These are phyloP conservation scores for Malus asiatica DNA, from an alignment of 306 rosid species.

Conservation along the genomic window DNA sequence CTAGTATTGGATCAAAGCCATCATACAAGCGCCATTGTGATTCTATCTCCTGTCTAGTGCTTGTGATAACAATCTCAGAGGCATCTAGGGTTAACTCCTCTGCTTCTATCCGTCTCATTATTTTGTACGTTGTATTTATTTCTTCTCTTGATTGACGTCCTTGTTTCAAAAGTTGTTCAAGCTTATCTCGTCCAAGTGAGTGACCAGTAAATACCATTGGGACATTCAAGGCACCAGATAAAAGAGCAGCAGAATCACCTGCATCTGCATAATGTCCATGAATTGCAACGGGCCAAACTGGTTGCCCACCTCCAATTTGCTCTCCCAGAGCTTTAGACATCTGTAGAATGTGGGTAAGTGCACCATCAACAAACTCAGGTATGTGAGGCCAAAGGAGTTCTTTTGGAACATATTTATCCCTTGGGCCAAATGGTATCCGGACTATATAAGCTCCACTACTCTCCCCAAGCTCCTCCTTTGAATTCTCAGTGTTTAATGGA, in stretches of 20 bases:
- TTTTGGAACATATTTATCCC: constrained; percentile 41
- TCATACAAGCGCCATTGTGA: constrained; percentile 61
- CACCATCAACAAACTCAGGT: constrained; percentile 51
- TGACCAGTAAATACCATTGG: constrained; percentile 60
- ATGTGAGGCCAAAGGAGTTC: constrained; percentile 49
- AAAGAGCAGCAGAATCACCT: constrained; percentile 56
- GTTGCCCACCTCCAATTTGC: constrained; percentile 44
- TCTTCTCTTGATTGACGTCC: constrained; percentile 56
- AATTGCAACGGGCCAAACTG: constrained; percentile 55
- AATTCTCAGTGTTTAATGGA: constrained; percentile 20
- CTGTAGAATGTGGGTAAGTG: constrained; percentile 44
- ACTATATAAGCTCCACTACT: constrained; percentile 47
- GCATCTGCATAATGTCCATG: constrained; percentile 69
- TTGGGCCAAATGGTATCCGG: constrained; percentile 56
- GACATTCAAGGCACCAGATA: constrained; percentile 53
- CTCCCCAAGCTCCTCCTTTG: constrained; percentile 39
- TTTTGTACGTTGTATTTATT: constrained; percentile 47
- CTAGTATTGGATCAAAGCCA: constrained; percentile 61
- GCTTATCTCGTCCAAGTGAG: constrained; percentile 53
- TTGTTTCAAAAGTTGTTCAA: constrained; percentile 56
- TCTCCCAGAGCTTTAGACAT: constrained; percentile 52
- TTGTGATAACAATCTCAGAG: constrained; percentile 53
- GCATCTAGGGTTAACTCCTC: constrained; percentile 58
- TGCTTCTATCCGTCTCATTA: constrained; percentile 62
- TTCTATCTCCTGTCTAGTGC: constrained; percentile 63